phyloP scores from a whole-genome alignment of 176 grass and related monocot species.

The Avena insularis region DNA sequence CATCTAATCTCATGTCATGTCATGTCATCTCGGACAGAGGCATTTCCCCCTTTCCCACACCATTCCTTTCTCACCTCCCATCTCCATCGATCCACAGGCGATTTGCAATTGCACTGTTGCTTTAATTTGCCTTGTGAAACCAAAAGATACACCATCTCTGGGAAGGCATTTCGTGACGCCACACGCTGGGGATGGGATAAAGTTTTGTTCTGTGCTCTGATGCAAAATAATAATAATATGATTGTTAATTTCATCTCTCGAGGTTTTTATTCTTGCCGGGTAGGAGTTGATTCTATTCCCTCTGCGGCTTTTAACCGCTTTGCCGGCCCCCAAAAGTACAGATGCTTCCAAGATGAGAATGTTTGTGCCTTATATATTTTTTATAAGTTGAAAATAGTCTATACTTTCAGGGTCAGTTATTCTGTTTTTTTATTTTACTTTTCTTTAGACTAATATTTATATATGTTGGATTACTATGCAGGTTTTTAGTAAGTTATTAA shows the following conservation, averaged over 20 bases:
- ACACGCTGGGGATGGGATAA: not conserved
- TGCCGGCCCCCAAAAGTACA: slow-evolving; percentile 27
- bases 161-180: not conserved
- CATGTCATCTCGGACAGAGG: slow-evolving; percentile 30
- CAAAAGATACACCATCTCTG: not conserved
- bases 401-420: too few species aligned
- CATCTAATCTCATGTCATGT: not conserved
- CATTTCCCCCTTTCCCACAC: not conserved
- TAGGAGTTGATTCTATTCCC: slow-evolving; percentile 11
- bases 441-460: too few species aligned
- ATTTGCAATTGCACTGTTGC: too few species aligned
- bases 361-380: too few species aligned
- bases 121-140: not conserved
- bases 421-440: too few species aligned
- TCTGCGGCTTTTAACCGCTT: slow-evolving; percentile 27
- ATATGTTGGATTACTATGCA: too few species aligned
- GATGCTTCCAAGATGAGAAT: slow-evolving; percentile 19
- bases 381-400: too few species aligned
- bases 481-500: too few species aligned
- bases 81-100: slow-evolving; percentile 45
- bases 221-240: not conserved
- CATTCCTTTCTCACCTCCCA: slow-evolving; percentile 50
- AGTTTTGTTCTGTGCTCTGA: not conserved
- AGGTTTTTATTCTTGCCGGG: slow-evolving; percentile 32
- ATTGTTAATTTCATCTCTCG: not conserved